phyloP scores from a whole-genome alignment of 352 stramenopile species.

The Globisporangium nodosum region DNA sequence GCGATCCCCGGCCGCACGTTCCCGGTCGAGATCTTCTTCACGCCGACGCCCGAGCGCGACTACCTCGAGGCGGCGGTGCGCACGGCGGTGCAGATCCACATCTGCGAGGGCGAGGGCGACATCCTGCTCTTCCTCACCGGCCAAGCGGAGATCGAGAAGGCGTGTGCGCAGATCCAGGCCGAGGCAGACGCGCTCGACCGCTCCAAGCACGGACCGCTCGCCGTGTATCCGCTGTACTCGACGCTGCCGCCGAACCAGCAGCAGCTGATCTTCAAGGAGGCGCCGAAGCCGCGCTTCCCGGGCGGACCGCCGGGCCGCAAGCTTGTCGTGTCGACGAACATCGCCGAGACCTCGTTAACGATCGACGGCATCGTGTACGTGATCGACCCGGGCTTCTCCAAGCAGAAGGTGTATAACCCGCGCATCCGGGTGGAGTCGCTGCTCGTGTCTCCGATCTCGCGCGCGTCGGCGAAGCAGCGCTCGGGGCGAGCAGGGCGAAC shows the following conservation, averaged over 20 bases:
- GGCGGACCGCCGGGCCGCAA: slow-evolving; percentile 89
- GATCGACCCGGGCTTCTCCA: slow-evolving; percentile 98
- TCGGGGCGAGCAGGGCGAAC: slow-evolving; percentile 91
- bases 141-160: slow-evolving; percentile 98
- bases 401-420: slow-evolving; percentile 99
- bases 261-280: slow-evolving; percentile 99
- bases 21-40: slow-evolving; percentile 99
- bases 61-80: slow-evolving; percentile 94
- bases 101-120: slow-evolving; percentile 96
- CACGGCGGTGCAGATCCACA: slow-evolving; percentile 94
- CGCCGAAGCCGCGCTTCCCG: slow-evolving; percentile 85
- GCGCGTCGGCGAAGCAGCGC: slow-evolving; percentile 92
- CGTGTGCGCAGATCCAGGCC: slow-evolving; percentile 88
- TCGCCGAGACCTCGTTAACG: slow-evolving; percentile 99
- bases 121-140: slow-evolving; percentile 99
- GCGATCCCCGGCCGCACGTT: slow-evolving; percentile 95
- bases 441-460: slow-evolving; percentile 97
- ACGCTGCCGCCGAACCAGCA: slow-evolving; percentile 98
- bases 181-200: slow-evolving; percentile 87
- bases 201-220: slow-evolving; percentile 93
- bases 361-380: slow-evolving; percentile 99
- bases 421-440: slow-evolving; percentile 98
- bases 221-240: slow-evolving; percentile 95
- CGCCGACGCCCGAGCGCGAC: slow-evolving; percentile 94
- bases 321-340: slow-evolving; percentile 98